phyloP scores from a whole-genome alignment of 768 basidiomycete species.

The Suillus weaverae region DNA sequence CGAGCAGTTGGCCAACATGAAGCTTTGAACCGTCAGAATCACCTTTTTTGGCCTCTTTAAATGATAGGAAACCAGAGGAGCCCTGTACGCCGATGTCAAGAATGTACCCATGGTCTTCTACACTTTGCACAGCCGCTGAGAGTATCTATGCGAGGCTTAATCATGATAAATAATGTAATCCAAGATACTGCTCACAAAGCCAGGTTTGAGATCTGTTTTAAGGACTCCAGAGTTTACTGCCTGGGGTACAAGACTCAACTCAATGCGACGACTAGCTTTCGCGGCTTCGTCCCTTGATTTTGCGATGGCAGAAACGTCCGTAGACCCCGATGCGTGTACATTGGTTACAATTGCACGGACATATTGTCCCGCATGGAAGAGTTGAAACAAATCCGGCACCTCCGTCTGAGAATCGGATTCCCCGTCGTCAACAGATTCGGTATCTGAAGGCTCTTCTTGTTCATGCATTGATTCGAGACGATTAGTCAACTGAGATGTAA shows the following conservation, averaged over 20 bases:
- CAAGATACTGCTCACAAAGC: slow-evolving; percentile 59
- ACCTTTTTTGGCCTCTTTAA: slow-evolving; percentile 73
- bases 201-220: slow-evolving; percentile 72
- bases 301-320: slow-evolving; percentile 55
- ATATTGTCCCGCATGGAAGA: slow-evolving; percentile 87
- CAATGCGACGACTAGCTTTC: slow-evolving; percentile 74
- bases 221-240: slow-evolving; percentile 80
- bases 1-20: slow-evolving; percentile 65
- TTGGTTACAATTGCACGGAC: slow-evolving; percentile 74
- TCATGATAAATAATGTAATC: slow-evolving; percentile 7
- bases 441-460: slow-evolving; percentile 48
- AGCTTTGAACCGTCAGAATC: slow-evolving; percentile 34
- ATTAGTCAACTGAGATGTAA: slow-evolving; percentile 76
- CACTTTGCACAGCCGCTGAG: slow-evolving; percentile 73
- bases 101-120: slow-evolving; percentile 97
- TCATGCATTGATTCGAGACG: slow-evolving; percentile 64
- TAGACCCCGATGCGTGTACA: slow-evolving; percentile 66
- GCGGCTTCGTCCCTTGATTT: slow-evolving; percentile 66
- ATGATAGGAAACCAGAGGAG: slow-evolving; percentile 83
- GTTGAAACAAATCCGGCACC: slow-evolving; percentile 68
- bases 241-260: slow-evolving; percentile 81
- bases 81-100: slow-evolving; percentile 81
- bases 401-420: slow-evolving; percentile 32
- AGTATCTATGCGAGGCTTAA: slow-evolving; percentile 52
- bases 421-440: slow-evolving; percentile 47